A percentile compares a stretch with the other conserved stretches of the same genome.
These are phyloP conservation scores for Brassica juncea DNA, from an alignment of 345 rosid genomes.

Conservation along the genomic window DNA sequence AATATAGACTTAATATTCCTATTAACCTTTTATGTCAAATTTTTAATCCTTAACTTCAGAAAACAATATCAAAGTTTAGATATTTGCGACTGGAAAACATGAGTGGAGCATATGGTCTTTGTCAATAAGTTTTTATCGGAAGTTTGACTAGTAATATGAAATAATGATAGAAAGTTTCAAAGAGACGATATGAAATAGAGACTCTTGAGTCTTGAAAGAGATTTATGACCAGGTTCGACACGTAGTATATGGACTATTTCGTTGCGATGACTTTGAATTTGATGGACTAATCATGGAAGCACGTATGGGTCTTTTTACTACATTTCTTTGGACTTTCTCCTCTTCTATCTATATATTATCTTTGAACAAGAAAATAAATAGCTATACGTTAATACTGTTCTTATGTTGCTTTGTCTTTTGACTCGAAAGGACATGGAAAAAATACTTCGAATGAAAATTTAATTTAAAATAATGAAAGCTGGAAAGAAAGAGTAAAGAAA, in stretches of 20 bases:
- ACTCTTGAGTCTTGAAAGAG: conserved; percentile 20
- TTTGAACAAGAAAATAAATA: neutral
- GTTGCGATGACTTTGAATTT: conserved; percentile 37
- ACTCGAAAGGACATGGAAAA: conserved; percentile 24
- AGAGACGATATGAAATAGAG: conserved; percentile 36
- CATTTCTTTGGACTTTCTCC: conserved; percentile 34
- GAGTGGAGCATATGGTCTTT: conserved; percentile 29
- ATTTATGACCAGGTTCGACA: conserved; percentile 29
- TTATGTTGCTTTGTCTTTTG: conserved; percentile 37
- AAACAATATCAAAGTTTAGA: neutral
- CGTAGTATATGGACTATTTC: conserved; percentile 36
- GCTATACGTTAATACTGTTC: conserved; percentile 29
- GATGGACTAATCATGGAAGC: conserved; percentile 40
- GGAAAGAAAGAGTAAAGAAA: conserved; percentile 25
- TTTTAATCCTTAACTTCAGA: neutral
- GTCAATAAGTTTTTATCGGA: conserved; percentile 15
- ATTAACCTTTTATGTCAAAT: neutral
- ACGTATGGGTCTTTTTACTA: conserved; percentile 33
- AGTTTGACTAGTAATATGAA: conserved; percentile 35
- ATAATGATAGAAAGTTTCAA: conserved; percentile 17
- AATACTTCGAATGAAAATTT: neutral
- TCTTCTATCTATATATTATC: neutral
- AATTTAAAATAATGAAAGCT: neutral
- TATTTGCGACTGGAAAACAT: conserved; percentile 29
- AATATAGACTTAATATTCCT: conserved; percentile 19